Base-by-base conservation (phyloP, 257 asterid species). In the Nicotiana attenuata region DNA sequence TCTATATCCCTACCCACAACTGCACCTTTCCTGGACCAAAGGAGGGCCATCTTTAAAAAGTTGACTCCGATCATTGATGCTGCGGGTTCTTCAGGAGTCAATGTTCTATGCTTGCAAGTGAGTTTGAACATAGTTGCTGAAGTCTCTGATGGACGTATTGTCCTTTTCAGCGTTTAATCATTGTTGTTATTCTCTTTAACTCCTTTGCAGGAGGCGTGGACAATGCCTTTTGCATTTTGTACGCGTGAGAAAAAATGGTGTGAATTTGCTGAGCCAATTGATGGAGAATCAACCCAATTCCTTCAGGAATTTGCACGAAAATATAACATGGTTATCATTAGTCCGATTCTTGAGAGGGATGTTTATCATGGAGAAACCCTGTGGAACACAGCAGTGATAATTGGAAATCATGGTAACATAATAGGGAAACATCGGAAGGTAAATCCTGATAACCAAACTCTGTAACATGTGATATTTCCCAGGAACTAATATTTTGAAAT, bases 231-330 rank as follows among this genome's bases (percentile, higher is more conserved):
- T 89, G 99, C 97, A 61, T 94, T 96, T 84, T 96, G 99, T 89
- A 96, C 99, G 78, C 97, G 99, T 22, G 99, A 96, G 87, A 96
- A 96, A 87, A 90, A 77, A 78, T 96, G 99, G 99, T 94, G 98
- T 57, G 98, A 96, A 87, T 96, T 96, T 81, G 95, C 99, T 24
- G 99, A 96, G 93, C 92, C 92, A 22, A 13, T 88, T n/a, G 94
- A 96, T 83, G 99, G 98, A 82, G 97, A 92, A 87, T 96, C 99
- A n/a, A 96, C 97, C 56, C 89, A 87, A 66, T 91, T 92, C 88
- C 98, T 96, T 88, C 95, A 88, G 91, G 92, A 84, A 28, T 92
- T 91, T 85, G 98, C 99, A 10, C 81, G 33, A 81, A 94, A 87
- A 84, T 90, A 91, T 88, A 94, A 89, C 90, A 96, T 96, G 99